Evolutionary conservation across 352 stramenopile genomes (phyloP), one percentile per base, ranked within the genome.

Genomic region (Pythium volutum): DNA sequence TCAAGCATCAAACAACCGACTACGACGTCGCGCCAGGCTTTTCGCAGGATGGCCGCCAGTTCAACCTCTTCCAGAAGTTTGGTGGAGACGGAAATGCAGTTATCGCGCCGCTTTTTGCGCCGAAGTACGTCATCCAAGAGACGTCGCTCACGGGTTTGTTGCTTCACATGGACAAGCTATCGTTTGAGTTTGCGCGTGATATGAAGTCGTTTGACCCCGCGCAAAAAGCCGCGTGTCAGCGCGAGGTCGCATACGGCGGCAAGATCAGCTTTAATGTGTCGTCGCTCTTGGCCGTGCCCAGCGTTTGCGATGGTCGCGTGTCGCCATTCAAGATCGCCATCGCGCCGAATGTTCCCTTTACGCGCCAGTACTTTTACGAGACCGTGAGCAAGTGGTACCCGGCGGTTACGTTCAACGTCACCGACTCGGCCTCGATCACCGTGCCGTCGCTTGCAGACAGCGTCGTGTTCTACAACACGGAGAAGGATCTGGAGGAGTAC

Each of bases 251-350:
- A 15, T 53, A 69, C 31, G 34, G 59, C 5, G 80, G 78, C 16
- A 53, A 65, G 10, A 63, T 82, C 2, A 75, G 74, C 25, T 68
- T 65, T 2, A 59, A 86, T 52, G 46, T 39, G 4, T 73, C 66
- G 12, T 84, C 74, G 11, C 53, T 64, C 2, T 79, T 71, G 57
- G 47, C 50, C 9, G 31, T 86, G 1, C 76, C 76, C 0, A 55
- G 18, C 0, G 70, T 58, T 27, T 88, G 80, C 25, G 63, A 39
- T 0, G 52, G 62, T 39, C 77, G 79, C 16, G 72, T 88, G 9
- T 69, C 75, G 47, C 80, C 80, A 0, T 84, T 75, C 59, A 88
- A 89, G 58, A 71, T 87, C 55, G 79, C 38, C 2, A 84, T 89
- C 47, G 70, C 45, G 0, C 77, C 79, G 4, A 70, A 87, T 51